Base-by-base conservation (phyloP, 179 eudicot species). In the Silene coronaria region DNA sequence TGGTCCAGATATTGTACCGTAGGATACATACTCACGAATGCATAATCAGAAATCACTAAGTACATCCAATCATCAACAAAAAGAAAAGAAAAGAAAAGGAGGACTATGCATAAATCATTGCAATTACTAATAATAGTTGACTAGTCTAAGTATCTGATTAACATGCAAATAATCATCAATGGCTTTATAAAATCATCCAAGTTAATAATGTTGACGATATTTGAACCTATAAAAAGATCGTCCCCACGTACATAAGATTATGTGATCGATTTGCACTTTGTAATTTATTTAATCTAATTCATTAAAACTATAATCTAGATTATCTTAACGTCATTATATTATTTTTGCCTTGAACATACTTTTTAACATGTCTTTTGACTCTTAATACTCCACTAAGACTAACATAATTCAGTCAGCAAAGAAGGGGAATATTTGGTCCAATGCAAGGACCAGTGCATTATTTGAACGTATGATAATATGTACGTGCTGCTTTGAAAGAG, bases 31-130 rank as follows among this genome's bases (percentile, higher is more conserved):
- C 45, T 36, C 45, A 61, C 32, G 14, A 77, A 61, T 71, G 72
- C 57, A 78, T 53, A 23, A 63, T 23, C 21, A 26, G 34, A 34
- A 63, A 14, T 71, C 70, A 71, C 71, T 22, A 80, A 75, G 73
- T 80, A 71, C 79, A 77, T 36, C 71, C 80, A 81, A 81, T 81
- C 78, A 81, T 77, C 14, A 60, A 77, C 48, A 68, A 80, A 80
- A 73, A 34, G 26, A 32, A 0, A 22, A 24, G 27, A 28, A 61
- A 14, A 26, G 60, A 34, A n/a, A n/a, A n/a, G n/a, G 21, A 32
- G 0, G 13, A 26, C 21, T 28, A 61, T 8, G 21, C 17, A 53
- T 72, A 38, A 71, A 75, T 23, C n/a, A 53, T 0, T 19, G 26
- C n/a, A 55, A 67, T 72, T 22, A 55, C 66, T 30, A 13, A 34